Base-by-base conservation (phyloP, 2,329 filamentous ascomycete species). In the Diatrype stigma region DNA sequence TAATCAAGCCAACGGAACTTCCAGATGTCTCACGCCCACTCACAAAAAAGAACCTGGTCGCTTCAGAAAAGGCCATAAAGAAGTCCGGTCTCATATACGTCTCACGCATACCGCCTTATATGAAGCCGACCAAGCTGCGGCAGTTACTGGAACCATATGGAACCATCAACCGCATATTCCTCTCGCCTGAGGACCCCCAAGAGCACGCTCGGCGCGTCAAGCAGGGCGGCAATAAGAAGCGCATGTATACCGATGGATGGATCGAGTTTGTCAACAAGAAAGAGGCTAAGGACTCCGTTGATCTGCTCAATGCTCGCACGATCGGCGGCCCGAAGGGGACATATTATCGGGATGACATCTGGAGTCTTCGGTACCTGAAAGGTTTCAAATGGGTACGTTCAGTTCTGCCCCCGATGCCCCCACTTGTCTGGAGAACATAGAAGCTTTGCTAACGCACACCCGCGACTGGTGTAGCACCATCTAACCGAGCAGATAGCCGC, bases 301-400 rank as follows among this genome's bases (percentile, higher is more conserved):
- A 90, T 58, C 77, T 87, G 23, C 75, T 95, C 46, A 95, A 95
- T 64, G 86, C 87, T 40, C 81, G 81, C 56, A 89, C 80, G 12
- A 88, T 94, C 52, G 89, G 89, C 47, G 90, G 90, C 23, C 92
- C 92, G 73, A 95, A 95, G 73, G 81, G 89, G 12, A 82, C 80
- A 46, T 90, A 88, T 66, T 95, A 93, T 72, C 83, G 88, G 60
- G 90, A 95, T 66, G 90, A 95, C 67, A 79, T 95, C 42, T 95
- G 90, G 90, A 92, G 87, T 61, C 73, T 94, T 56, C 79, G 88
- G 54, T 95, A 95, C 64, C 73, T 95, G 55, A 86, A 82, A 56
- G 89, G 88, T 1, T 93, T 94, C 73, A 94, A 93, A 70, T 95
- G 90, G 90, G 75, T 40, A 10, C 56, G 60, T 57, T 55, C 12